Base-by-base conservation (phyloP, 164 flowering plant species). In the Buxus sempervirens region DNA sequence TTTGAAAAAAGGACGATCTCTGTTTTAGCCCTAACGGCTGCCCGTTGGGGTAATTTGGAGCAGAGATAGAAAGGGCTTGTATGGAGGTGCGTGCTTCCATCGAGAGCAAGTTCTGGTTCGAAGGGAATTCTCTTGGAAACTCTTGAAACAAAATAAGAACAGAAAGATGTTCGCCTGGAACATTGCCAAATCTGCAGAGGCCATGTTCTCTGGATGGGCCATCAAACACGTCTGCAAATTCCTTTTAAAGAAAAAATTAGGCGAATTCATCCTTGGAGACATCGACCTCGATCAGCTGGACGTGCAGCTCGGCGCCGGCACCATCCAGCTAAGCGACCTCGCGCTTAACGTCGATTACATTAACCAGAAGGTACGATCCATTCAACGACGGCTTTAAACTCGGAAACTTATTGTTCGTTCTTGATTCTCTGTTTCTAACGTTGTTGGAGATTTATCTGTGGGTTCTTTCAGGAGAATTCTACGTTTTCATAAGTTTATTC, bases 261-360 rank as follows among this genome's bases (percentile, higher is more conserved):
- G 97, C 55, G 71, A 89, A 60, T 84, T 90, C 66, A 85, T 95
- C 1, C 68, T 85, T 16, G 97, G 98, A 0, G 99, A 95, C 45
- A 75, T 95, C 63, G 97, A 95, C 71, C 75, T 89, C 62, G 84
- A 88, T 49, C 97, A 95, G 78, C 97, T 95, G 54, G 96, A 95
- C 59, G 96, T 92, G 4, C 97, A 95, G 83, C 86, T 90, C 16
- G 48, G 78, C 2, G 77, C 84, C 21, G 99, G 99, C 61, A 87
- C 90, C 2, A 74, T 95, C 70, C 91, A 87, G 82, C 93, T 92
- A 36, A 75, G 64, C 18, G 91, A 92, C 75, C 88, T 95, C 48
- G 97, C 97, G 16, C 89, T 95, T 48, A 88, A 92, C 64, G 96
- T 86, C 55, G 96, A 89, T 67, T 90, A 65, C 65, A 68, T 95